Base-by-base conservation (phyloP, 108 stramenopile species). In the Cyclotella choctawhatcheeana region DNA sequence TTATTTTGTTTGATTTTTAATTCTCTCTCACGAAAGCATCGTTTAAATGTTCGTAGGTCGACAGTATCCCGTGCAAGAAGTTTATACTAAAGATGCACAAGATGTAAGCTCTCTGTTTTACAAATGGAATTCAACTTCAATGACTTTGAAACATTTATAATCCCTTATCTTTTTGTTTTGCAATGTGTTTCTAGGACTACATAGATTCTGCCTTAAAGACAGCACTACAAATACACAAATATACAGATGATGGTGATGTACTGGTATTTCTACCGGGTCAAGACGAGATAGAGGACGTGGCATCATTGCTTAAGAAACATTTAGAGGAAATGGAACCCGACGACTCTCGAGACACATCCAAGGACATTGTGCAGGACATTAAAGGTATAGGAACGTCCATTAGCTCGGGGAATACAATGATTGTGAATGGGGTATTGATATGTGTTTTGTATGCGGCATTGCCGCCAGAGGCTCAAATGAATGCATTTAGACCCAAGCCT, bases 241-340 rank as follows among this genome's bases (percentile, higher is more conserved):
- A 87, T 35, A 87, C 67, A 30, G 87, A 80, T 14, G 81, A 86
- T 18, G 90, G 91, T 24, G 93, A 95, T n/a, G n/a, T 40, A 12
- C 37, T 40, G 37, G 6, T 40, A 10, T 40, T 12, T 12, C 12
- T 12, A 40, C 6, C 37, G 12, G 37, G 37, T 40, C 37, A 40
- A 74, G 99, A 99, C 75, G 99, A 99, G 81, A 99, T 99, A 74
- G 99, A 99, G 73, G 94, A 96, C 2, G 96, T 96, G 58, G 87
- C 89, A 30, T 60, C 81, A 0, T 73, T 97, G 8, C 67, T 98
- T 37, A 81, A 79, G 54, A 82, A 87, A 47, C 82, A 91, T 67
- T 74, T 94, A 26, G 77, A 92, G 64, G 87, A 88, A 37, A 32
- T 71, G 63, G 79, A 84, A 26, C 75, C 74, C 18, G 76, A 75